Evolutionary conservation across 2,329 filamentous ascomycete genomes (phyloP), one percentile per base, ranked within the genome.

Genomic region (Pseudocercospora fijiensis): DNA sequence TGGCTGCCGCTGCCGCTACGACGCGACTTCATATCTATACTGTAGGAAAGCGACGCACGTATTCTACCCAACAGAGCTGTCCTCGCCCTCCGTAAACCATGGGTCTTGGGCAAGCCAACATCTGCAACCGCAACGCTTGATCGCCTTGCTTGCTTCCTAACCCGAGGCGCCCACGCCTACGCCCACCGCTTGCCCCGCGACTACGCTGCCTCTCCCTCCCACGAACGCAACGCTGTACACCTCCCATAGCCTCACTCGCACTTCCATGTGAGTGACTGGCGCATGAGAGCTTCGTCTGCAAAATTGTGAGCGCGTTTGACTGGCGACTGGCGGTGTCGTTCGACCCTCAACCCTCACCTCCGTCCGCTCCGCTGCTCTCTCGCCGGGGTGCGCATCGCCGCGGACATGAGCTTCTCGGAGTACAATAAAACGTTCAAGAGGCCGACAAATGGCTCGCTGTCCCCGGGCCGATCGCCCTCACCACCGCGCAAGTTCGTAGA

Each of bases 401-500:
- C 57, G 52, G 24, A 33, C 59, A 67, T 69, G 67, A 58, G 51
- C 56, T 41, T 41, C 37, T 41, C 37, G 16, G 37, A 41, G 37
- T 64, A 67, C 64, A 74, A 74, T 60, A 65, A 67, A 18, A 69
- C 67, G 51, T 76, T 75, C 72, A 75, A 74, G 63, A 55, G 64
- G n/a, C 67, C 71, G 2, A 57, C 59, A 8, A 64, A 56, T 47
- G 30, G 56, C 13, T 49, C 60, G 18, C 63, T 33, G 2, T 58
- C 57, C 22, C 67, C 67, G 52, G 64, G 67, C 20, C 68, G 76
- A 55, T 73, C 74, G 7, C 70, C 74, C 8, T 72, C 76, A 27
- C 76, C 76, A 16, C 74, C 75, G 37, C 69, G 69, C 45, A 63
- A 68, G 24, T 74, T 70, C 60, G 61, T 76, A 57, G 76, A 78